Conservation (phyloP, 768 basidiomycete species). For the Mycena leptocephala region DNA sequence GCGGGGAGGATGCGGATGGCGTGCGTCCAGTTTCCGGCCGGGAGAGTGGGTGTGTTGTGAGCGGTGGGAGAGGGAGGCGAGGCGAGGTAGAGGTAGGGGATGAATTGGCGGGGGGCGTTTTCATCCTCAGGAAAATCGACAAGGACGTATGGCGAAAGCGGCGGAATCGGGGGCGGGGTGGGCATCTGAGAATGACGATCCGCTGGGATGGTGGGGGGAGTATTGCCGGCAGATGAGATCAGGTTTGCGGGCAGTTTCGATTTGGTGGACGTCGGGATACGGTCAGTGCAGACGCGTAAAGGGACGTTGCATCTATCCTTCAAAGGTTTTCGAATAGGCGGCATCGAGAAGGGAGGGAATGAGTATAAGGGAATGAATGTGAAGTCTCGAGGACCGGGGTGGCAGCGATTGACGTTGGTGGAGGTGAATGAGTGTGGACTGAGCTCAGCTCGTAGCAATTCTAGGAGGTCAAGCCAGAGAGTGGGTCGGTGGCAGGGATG, state of each 20-base stretch:
- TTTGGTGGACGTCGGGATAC: constrained; percentile 21
- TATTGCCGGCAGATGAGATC: constrained; percentile 24
- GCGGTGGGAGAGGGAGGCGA: not conserved
- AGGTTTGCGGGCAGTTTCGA: constrained; percentile 17
- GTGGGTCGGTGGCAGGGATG: not conserved
- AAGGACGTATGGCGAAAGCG: not conserved
- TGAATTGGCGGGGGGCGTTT: constrained; percentile 21
- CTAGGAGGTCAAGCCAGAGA: not conserved
- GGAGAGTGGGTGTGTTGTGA: not conserved
- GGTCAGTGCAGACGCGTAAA: constrained; percentile 24
- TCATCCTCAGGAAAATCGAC: not conserved
- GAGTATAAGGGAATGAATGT: not conserved
- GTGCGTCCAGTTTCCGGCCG: constrained; percentile 33
- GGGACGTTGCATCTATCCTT: constrained; percentile 23
- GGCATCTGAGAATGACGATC: not conserved
- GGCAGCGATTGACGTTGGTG: not conserved
- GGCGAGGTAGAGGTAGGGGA: constrained; percentile 30
- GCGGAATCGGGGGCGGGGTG: not conserved
- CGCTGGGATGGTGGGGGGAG: not conserved
- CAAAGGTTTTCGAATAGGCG: not conserved
- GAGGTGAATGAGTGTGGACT: not conserved
- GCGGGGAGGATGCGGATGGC: constrained; percentile 28
- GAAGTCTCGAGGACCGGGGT: not conserved
- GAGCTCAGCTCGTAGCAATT: not conserved
- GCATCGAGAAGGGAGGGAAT: not conserved